Evolutionary conservation across 2,329 filamentous ascomycete species (phyloP), one percentile per base, ranked within the genome.

Genomic region (Talaromyces pinophilus): DNA sequence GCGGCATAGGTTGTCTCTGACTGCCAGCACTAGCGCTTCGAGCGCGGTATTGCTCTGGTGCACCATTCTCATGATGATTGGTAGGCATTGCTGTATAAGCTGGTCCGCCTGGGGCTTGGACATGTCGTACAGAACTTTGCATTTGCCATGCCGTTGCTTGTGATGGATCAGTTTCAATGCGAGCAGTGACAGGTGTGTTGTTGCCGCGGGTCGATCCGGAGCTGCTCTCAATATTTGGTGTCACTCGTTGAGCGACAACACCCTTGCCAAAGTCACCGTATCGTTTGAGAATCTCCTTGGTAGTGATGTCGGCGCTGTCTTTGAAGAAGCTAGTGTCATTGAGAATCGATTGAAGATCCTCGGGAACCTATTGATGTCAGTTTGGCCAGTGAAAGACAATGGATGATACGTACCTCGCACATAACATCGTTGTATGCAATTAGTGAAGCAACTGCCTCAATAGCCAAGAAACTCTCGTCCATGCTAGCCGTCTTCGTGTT

Each of bases 391-490:
- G 92, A 0, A 93, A 57, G 92, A 94, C 97, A 42, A 44, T 42
- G 40, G 19, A 38, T 25, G 22, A 66, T 10, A 83, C 90, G 81
- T 86, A 97, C 95, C 87, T 97, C 90, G 77, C 93, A 98, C 89
- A 99, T 97, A 77, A 92, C 90, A 78, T 98, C 95, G 71, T 97
- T 97, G 76, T 91, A 92, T 72, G 91, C 89, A 73, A 99, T 97
- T 71, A 99, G 84, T 68, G 90, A 89, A 77, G 96, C 91, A 30
- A 99, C 92, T 17, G 95, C 93, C 73, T 95, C 92, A 68, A 99
- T 97, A 35, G 94, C 93, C 73, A 91, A 86, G 82, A 98, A 97
- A 68, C 93, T 95, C 71, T 97, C 93, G 73, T 89, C 88, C 71
- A 96, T 94, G 70, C 93, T 86, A 52, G 86, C 87, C 6, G 84